Evolutionary conservation across 2,329 filamentous ascomycete species (phyloP).

Genomic region (Botrytis medusae): DNA sequence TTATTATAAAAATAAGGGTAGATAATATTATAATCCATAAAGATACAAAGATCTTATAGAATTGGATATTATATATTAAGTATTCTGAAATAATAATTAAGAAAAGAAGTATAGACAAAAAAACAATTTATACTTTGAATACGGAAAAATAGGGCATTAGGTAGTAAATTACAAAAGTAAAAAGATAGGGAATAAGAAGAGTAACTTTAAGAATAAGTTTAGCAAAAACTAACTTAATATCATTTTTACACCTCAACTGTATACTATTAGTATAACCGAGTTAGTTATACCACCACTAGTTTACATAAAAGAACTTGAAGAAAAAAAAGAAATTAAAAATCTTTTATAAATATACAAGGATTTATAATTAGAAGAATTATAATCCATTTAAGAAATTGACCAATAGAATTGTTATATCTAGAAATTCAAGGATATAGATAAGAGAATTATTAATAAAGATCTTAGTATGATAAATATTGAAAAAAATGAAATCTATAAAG

Average conservation of each 20-base stretch:
- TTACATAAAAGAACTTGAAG: too few relatives aligned
- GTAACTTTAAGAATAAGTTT: not conserved
- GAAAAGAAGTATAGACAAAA: not conserved
- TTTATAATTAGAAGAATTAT: not conserved
- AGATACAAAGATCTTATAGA: too few relatives aligned
- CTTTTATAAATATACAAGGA: not conserved
- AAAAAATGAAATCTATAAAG: not conserved
- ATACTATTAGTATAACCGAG: not conserved
- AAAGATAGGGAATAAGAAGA: not conserved
- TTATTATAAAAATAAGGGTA: too few relatives aligned
- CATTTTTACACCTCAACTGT: not conserved
- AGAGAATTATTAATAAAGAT: not conserved
- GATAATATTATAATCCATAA: too few relatives aligned
- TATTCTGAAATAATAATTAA: not conserved
- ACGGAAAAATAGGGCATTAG: not conserved
- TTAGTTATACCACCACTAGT: not conserved
- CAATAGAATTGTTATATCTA: not conserved
- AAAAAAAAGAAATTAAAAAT: not conserved
- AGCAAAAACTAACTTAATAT: not conserved
- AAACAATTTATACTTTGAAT: not conserved
- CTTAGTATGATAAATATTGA: not conserved
- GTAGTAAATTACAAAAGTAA: not conserved
- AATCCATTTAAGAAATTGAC: not conserved
- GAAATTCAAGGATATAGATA: not conserved
- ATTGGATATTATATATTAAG: not conserved